Conservation (phyloP, 352 stramenopile species). For the Pythium myriotylum region DNA sequence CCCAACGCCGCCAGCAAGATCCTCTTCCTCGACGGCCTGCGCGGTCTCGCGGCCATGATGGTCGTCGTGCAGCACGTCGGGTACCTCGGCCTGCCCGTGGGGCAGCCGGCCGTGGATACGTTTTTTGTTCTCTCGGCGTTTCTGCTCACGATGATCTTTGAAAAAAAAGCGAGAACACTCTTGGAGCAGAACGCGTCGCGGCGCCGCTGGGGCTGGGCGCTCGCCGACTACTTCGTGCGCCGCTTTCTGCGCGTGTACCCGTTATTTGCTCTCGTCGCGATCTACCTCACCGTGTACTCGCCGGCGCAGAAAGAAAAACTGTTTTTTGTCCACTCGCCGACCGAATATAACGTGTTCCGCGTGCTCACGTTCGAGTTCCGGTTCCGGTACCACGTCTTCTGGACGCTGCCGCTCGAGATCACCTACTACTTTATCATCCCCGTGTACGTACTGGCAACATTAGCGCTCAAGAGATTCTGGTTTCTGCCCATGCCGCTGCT, state of each 20-base stretch:
- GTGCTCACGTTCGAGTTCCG: conserved; percentile 48
- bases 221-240: conserved; percentile 50
- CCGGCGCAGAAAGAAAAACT: conserved; percentile 35
- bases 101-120: conserved; percentile 41
- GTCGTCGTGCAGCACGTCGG: conserved; percentile 27
- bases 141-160: conserved; percentile 56
- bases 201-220: conserved; percentile 34
- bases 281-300: conserved; percentile 37
- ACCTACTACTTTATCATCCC: conserved; percentile 58
- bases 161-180: conserved; percentile 43
- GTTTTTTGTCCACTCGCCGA: conserved; percentile 29
- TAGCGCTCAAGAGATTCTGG: conserved; percentile 39
- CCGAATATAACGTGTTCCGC: conserved; percentile 36
- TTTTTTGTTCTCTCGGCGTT: conserved; percentile 66
- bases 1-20: conserved; percentile 19
- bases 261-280: conserved; percentile 40
- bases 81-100: conserved; percentile 44
- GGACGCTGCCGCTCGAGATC: conserved; percentile 55
- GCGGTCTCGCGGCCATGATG: conserved; percentile 28
- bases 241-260: conserved; percentile 56
- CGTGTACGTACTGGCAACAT: conserved; percentile 31
- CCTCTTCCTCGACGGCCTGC: conserved; percentile 35
- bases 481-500: conserved; percentile 29
- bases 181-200: conserved; percentile 25
- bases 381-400: conserved; percentile 51